These are phyloP conservation scores for Onygenales sp. DNA, from an alignment of 2,329 filamentous ascomycete genomes.

Conservation along the genomic window DNA sequence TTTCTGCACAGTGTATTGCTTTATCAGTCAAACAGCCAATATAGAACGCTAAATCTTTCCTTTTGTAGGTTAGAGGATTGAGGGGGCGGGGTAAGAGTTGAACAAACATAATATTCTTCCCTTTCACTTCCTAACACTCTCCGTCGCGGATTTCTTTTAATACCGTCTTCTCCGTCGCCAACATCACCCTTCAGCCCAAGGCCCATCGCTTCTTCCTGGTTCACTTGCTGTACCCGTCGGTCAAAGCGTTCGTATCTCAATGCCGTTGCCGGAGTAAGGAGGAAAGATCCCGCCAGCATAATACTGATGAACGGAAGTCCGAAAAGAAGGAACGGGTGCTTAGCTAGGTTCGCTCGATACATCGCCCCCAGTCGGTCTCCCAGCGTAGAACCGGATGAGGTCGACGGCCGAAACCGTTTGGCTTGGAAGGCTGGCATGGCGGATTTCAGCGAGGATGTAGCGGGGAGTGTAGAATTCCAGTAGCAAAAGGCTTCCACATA, in stretches of 20 bases:
- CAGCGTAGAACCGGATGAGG: constrained; percentile 40
- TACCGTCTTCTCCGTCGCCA: constrained; percentile 69
- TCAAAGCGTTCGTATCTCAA: constrained; percentile 91
- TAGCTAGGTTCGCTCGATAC: constrained; percentile 67
- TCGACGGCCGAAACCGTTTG: constrained; percentile 60
- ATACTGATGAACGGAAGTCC: constrained; percentile 85
- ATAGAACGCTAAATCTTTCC: not conserved
- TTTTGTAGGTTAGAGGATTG: not conserved
- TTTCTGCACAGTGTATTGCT: constrained; percentile 43
- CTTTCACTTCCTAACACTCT: constrained; percentile 33
- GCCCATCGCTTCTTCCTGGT: constrained; percentile 75
- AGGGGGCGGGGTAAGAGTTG: not conserved
- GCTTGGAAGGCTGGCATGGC: constrained; percentile 55
- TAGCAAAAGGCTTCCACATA: not conserved
- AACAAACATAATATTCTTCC: constrained; percentile 40
- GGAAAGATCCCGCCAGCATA: constrained; percentile 86
- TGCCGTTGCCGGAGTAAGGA: constrained; percentile 87
- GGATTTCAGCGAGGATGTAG: not conserved
- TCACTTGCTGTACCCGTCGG: constrained; percentile 75
- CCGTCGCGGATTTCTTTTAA: constrained; percentile 42
- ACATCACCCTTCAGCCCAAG: constrained; percentile 57
- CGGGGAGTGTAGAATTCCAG: too few relatives aligned
- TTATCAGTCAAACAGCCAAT: constrained; percentile 9
- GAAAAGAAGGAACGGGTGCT: constrained; percentile 83
- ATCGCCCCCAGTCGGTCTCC: constrained; percentile 59